A percentile compares a stretch with the other conserved stretches of the same genome.
These are phyloP conservation scores for Prorocentrum cordatum DNA, from an alignment of 169 alveolate species.

Conservation along the genomic window DNA sequence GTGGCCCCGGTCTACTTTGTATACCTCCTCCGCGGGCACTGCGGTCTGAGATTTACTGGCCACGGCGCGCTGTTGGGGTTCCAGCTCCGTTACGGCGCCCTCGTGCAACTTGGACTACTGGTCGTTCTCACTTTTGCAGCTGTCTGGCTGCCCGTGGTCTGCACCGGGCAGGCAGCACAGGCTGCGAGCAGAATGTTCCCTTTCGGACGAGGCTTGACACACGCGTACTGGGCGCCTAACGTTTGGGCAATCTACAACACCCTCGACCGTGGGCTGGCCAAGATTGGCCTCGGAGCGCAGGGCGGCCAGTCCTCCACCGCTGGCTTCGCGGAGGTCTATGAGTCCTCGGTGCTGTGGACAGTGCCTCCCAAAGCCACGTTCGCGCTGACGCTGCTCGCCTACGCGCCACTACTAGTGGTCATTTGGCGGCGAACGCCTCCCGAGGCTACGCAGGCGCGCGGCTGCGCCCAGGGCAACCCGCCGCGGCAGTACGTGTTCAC, in stretches of 20 bases:
- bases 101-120: neutral
- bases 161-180: neutral
- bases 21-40: slow-evolving; percentile 72
- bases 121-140: neutral
- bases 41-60: neutral
- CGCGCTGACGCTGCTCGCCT: slow-evolving; percentile 23
- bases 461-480: neutral
- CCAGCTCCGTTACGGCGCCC: neutral
- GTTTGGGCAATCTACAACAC: slow-evolving; percentile 81
- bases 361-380: slow-evolving; percentile 28
- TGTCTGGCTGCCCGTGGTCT: neutral
- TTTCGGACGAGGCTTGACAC: slow-evolving; percentile 83
- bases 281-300: neutral
- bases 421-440: slow-evolving; percentile 35
- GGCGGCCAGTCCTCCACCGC: neutral
- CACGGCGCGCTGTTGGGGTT: neutral
- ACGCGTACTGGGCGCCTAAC: slow-evolving; percentile 86
- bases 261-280: slow-evolving; percentile 72
- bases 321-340: slow-evolving; percentile 68
- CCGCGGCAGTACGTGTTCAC: neutral
- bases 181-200: slow-evolving; percentile 78
- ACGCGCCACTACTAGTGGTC: slow-evolving; percentile 1
- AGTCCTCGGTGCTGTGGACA: slow-evolving; percentile 43
- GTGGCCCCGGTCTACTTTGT: slow-evolving; percentile 76
- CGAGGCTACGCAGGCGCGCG: too few relatives aligned